These are phyloP conservation scores for Chlorella sp. DNA, from an alignment of 139 green algal genomes.

Conservation along the genomic window DNA sequence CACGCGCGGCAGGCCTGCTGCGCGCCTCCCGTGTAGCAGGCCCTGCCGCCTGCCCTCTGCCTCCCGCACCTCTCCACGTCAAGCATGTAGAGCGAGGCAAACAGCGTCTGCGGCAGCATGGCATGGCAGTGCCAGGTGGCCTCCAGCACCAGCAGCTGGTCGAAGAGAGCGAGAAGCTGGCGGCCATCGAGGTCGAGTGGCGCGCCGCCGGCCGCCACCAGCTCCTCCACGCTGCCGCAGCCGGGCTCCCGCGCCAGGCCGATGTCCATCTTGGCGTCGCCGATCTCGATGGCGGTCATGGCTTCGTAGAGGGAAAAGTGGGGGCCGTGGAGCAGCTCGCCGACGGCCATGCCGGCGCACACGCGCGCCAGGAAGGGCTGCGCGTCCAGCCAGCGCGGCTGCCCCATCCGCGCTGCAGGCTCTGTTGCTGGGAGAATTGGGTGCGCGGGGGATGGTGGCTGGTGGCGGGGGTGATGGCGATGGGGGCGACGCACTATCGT, in stretches of 20 bases:
- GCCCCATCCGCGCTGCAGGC: too few relatives aligned
- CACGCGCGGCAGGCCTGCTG: not conserved
- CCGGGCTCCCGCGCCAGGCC: slow-evolving; percentile 42
- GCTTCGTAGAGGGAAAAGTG: slow-evolving; percentile 88
- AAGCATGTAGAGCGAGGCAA: slow-evolving; percentile 86
- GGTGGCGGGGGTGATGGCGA: too few relatives aligned
- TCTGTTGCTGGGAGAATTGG: too few relatives aligned
- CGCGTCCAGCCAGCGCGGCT: slow-evolving; percentile 35
- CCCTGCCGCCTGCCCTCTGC: not conserved
- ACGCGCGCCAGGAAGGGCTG: slow-evolving; percentile 34
- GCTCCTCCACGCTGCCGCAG: slow-evolving; percentile 36
- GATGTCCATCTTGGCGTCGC: slow-evolving; percentile 90
- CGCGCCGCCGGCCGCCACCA: slow-evolving; percentile 51
- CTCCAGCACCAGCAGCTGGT: slow-evolving; percentile 63
- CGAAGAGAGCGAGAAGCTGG: slow-evolving; percentile 52
- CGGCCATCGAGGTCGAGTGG: slow-evolving; percentile 40
- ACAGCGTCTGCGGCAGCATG: slow-evolving; percentile 82
- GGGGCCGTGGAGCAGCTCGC: slow-evolving; percentile 76
- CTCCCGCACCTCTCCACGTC: slow-evolving; percentile 52
- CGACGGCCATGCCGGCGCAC: slow-evolving; percentile 48
- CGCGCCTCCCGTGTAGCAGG: not conserved
- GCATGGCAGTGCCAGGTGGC: slow-evolving; percentile 75
- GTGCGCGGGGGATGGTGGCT: too few relatives aligned
- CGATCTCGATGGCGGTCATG: slow-evolving; percentile 90
- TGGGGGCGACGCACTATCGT: too few relatives aligned